Evolutionary conservation across 768 basidiomycete genomes (phyloP).

Genomic region (Tephrocybe rancida): DNA sequence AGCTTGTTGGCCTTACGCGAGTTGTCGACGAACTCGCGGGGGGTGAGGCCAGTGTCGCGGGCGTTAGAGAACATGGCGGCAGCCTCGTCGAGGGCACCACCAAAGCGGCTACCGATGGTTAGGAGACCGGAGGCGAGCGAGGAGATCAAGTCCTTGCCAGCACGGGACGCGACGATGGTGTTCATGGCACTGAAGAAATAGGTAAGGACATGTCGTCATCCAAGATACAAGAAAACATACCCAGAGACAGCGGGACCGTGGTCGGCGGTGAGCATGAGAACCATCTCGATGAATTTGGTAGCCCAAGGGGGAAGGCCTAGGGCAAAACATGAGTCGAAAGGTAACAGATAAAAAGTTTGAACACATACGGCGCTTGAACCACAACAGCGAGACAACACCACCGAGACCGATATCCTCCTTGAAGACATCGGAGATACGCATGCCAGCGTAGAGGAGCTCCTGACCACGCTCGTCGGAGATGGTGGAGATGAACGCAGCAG

Average conservation of each 20-base stretch:
- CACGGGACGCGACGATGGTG: conserved; percentile 98
- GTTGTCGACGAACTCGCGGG: conserved; percentile 97
- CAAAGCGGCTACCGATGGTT: conserved; percentile 97
- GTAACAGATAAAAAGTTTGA: not conserved
- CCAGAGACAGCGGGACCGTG: conserved; percentile 98
- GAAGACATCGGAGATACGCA: conserved; percentile 99
- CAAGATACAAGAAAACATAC: conserved; percentile 24
- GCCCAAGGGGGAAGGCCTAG: conserved; percentile 82
- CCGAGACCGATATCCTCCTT: conserved; percentile 96
- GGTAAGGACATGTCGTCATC: conserved; percentile 5
- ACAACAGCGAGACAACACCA: conserved; percentile 93
- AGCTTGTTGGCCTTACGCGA: conserved; percentile 93
- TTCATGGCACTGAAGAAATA: conserved; percentile 77
- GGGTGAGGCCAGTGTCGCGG: conserved; percentile 88
- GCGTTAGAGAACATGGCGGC: conserved; percentile 95
- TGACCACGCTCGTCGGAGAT: conserved; percentile 99
- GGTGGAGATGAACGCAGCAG: conserved; percentile 97
- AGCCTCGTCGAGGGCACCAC: conserved; percentile 98
- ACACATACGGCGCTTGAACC: conserved; percentile 90
- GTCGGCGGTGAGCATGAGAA: conserved; percentile 98
- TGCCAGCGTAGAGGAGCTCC: conserved; percentile 97
- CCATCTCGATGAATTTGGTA: conserved; percentile 99
- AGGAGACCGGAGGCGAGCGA: conserved; percentile 94
- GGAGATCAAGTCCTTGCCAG: conserved; percentile 98
- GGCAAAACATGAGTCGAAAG: not conserved